Conservation (phyloP, 1,284 basidiomycete species). For the Rhodotorula sp. region DNA sequence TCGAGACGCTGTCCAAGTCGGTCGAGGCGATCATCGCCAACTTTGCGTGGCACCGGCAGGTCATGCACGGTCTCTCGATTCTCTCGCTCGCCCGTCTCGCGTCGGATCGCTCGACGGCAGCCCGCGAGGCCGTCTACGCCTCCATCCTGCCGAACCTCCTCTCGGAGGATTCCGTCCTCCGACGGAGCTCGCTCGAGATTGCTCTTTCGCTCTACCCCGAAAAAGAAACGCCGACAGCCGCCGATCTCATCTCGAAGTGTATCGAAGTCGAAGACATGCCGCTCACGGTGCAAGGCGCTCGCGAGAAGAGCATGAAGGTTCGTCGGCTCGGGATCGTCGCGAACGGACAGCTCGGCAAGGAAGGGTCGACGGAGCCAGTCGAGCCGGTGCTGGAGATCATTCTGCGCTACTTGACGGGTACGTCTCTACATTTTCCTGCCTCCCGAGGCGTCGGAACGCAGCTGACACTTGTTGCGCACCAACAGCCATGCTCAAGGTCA, state of each 20-base stretch:
- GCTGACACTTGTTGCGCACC: neutral
- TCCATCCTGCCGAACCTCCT: conserved; percentile 49
- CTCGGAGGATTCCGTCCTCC: conserved; percentile 54
- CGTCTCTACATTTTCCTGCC: conserved; percentile 56
- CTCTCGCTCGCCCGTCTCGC: conserved; percentile 31
- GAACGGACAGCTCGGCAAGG: conserved; percentile 32
- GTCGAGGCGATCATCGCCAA: conserved; percentile 34
- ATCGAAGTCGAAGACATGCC: conserved; percentile 45
- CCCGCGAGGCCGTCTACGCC: conserved; percentile 33
- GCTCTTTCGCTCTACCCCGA: conserved; percentile 44
- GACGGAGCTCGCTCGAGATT: conserved; percentile 50
- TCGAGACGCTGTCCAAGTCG: conserved; percentile 6
- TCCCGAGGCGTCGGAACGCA: conserved; percentile 45
- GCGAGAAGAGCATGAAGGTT: conserved; percentile 76
- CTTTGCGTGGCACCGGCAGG: conserved; percentile 43
- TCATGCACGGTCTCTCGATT: conserved; percentile 35
- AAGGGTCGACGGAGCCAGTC: conserved; percentile 31
- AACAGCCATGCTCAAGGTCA: conserved; percentile 80
- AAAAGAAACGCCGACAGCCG: conserved; percentile 27
- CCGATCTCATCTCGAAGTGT: conserved; percentile 39
- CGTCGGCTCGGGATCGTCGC: conserved; percentile 46
- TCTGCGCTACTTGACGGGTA: conserved; percentile 54
- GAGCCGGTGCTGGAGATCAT: conserved; percentile 35
- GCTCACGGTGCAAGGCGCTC: conserved; percentile 63
- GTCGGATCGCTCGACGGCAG: conserved; percentile 9